Base-by-base conservation (phyloP, 208 protist genomes). In the Wallacemonas sp. region DNA sequence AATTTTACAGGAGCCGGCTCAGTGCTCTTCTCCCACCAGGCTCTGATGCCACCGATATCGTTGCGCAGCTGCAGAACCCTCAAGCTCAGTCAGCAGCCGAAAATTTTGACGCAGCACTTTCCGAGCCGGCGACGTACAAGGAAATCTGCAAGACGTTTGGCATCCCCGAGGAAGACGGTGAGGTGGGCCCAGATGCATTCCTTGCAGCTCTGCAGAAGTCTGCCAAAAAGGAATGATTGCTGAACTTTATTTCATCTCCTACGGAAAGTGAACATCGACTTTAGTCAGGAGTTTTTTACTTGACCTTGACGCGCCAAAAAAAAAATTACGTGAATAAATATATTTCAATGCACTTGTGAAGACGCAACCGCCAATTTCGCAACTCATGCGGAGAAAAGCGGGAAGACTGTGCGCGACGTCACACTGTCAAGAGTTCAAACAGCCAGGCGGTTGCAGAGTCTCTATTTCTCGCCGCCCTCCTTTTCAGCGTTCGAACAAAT, bases 11-110 rank as follows among this genome's bases (percentile, higher is more conserved):
- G 61, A 65, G 43, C 27, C 76, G 74, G 36, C 61, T 95, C 3
- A 48, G 70, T 24, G 63, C 56, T 1, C 66, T 80, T 41, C 62
- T 93, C 23, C 83, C 87, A 2, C 65, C 66, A 48, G 75, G 70
- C 1, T 68, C 74, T 48, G 39, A 74, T 16, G 66, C 70, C 16
- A 56, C 62, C 6, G 74, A 84, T 34, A 61, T 95, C 46, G 43
- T 91, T 9, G 74, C 74, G 29, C 74, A 93, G 36, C 74, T 95
- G 1, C 78, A 83, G 47, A 89, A 87, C 60, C 78, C 84, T 23
- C 87, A 92, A 36, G 77, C 92, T 34, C 76, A 56, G 0, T 54
- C 76, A 16, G 73, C 85, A 11, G 80, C 76, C 1, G 57, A 64
- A 2, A 55, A 62, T 49, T 63, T 95, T 9, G 71, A 82, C 27